Evolutionary conservation across 306 rosid species (phyloP).

Genomic region (Sicyos edulis): DNA sequence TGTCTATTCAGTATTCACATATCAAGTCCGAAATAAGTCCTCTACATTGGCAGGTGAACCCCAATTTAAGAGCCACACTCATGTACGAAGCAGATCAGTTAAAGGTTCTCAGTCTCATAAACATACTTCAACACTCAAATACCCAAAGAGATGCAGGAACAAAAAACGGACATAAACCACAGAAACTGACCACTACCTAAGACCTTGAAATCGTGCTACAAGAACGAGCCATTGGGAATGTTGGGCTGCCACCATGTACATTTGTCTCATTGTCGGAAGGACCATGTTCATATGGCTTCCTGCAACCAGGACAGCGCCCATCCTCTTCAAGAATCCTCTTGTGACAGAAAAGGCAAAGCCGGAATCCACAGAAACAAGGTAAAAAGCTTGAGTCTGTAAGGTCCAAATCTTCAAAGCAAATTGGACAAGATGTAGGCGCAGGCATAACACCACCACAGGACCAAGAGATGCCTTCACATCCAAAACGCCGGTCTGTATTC

Average conservation of each 20-base stretch:
- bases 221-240: constrained; percentile 67
- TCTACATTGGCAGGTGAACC: constrained; percentile 73
- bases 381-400: constrained; percentile 75
- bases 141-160: constrained; percentile 31
- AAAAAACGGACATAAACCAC: constrained; percentile 31
- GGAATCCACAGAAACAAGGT: constrained; percentile 85
- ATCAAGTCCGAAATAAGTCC: constrained; percentile 42
- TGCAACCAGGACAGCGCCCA: constrained; percentile 93
- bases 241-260: constrained; percentile 51
- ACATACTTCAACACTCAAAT: constrained; percentile 42
- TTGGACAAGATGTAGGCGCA: constrained; percentile 72
- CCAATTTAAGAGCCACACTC: constrained; percentile 46
- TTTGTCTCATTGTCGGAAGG: constrained; percentile 56
- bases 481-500: constrained; percentile 39
- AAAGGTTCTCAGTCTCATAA: constrained; percentile 38
- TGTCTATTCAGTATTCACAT: constrained; percentile 98
- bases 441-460: constrained; percentile 25
- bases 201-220: constrained; percentile 78
- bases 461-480: constrained; percentile 56
- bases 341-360: constrained; percentile 97
- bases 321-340: constrained; percentile 91
- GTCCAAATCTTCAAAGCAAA: constrained; percentile 90
- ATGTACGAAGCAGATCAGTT: constrained; percentile 42
- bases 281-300: constrained; percentile 71
- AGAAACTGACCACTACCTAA: constrained; percentile 38